Evolutionary conservation across 495 filamentous ascomycete genomes (phyloP).

Genomic region (Penicillium antarcticum): DNA sequence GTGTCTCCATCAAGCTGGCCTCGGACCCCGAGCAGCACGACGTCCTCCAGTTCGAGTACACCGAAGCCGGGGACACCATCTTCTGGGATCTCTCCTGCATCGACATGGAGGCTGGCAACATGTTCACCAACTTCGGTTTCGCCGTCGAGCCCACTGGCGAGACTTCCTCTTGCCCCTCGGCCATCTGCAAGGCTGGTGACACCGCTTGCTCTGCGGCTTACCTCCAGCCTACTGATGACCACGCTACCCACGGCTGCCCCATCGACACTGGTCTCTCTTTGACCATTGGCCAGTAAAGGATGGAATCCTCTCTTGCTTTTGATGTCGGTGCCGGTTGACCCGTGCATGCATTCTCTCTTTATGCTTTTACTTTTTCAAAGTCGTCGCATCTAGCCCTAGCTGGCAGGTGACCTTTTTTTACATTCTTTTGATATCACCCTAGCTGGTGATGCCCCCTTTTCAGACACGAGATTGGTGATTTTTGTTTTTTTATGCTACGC

Average conservation of each 20-base stretch:
- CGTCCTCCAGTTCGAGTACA: slow-evolving; percentile 49
- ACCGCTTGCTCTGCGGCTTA: slow-evolving; percentile 38
- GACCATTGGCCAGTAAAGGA: slow-evolving; percentile 32
- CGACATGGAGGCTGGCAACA: slow-evolving; percentile 33
- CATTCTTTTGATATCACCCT: slow-evolving; percentile 16
- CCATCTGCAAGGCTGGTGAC: slow-evolving; percentile 39
- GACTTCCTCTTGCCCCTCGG: slow-evolving; percentile 31
- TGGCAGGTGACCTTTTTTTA: slow-evolving; percentile 14
- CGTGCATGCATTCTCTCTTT: slow-evolving; percentile 19
- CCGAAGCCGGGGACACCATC: slow-evolving; percentile 30
- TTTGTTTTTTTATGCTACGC: slow-evolving; percentile 9
- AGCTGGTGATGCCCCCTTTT: slow-evolving; percentile 13
- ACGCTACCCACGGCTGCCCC: slow-evolving; percentile 46
- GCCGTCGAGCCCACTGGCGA: slow-evolving; percentile 29
- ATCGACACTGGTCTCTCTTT: slow-evolving; percentile 39
- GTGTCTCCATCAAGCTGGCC: slow-evolving; percentile 44
- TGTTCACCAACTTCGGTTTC: slow-evolving; percentile 44
- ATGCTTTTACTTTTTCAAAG: slow-evolving; percentile 12
- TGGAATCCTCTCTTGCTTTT: slow-evolving; percentile 2
- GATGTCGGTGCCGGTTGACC: slow-evolving; percentile 24
- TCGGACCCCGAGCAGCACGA: slow-evolving; percentile 24
- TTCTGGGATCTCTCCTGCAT: slow-evolving; percentile 47
- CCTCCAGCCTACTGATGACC: slow-evolving; percentile 40
- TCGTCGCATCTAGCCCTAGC: slow-evolving; percentile 3
- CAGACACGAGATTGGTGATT: slow-evolving; percentile 10